Base-by-base conservation (phyloP, 148 eudicot genomes). In the Rhododendron williamsianum region DNA sequence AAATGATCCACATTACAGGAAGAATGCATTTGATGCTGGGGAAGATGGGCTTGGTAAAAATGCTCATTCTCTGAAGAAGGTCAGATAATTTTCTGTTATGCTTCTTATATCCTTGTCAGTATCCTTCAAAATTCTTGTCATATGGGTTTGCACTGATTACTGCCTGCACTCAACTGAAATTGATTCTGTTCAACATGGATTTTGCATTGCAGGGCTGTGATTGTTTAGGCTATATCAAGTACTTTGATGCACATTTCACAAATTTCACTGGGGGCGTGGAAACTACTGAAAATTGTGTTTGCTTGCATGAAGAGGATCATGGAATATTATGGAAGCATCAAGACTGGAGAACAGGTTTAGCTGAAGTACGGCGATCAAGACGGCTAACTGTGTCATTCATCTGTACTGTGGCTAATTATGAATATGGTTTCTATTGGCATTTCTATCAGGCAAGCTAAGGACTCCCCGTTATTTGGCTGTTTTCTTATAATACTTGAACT, bases 1-100 rank as follows among this genome's bases (percentile, higher is more conserved):
- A 67, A 94, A 95, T 90, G 99, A 95, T 80, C 99, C 99, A 54
- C 99, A 97, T 90, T 97, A 97, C 89, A 94, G 98, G 84, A 97
- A 97, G 87, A 97, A 97, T 92, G 99, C 99, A 86, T 97, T 97
- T 92, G 99, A 95, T 94, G 99, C 99, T 38, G 98, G 99, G 74
- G 99, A 97, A 92, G 99, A 97, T 91, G 99, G 99, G 18, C 91
- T 97, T 51, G 99, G 98, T 15, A 97, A 92, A 89, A 97, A 94
- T 92, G 98, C 98, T 30, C 99, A 97, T 85, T 97, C 99, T 87
- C 93, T 97, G 36, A 97, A 97, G 89, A 95, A 94, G 98, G 99
- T 96, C 77, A 78, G 83, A 35, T 41, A 76, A 3, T 1, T 72
- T 72, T 48, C 16, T 56, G 45, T 58, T 48, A 58, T 58, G 15